Percentiles rank a stretch among this genome's conserved stretches.
Evolutionary conservation across 208 protist species (phyloP).

Genomic region (Naegleria fowleri): DNA sequence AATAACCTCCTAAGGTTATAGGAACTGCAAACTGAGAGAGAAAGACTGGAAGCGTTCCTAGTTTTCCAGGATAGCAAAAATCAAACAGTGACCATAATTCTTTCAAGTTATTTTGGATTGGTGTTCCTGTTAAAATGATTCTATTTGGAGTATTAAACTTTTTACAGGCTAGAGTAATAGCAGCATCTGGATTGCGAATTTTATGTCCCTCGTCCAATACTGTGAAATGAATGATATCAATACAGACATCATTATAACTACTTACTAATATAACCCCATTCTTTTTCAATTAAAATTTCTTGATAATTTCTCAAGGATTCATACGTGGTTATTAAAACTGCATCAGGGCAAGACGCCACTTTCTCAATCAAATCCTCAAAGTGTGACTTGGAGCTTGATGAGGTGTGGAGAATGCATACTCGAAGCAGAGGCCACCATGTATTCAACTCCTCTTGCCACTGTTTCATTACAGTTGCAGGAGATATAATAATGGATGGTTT

Average conservation of each 20-base stretch:
- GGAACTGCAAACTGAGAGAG: slow-evolving; percentile 62
- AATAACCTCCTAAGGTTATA: slow-evolving; percentile 77
- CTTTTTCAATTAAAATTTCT: slow-evolving; percentile 33
- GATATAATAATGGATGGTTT: slow-evolving; percentile 78
- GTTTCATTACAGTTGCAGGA: slow-evolving; percentile 81
- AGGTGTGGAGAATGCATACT: slow-evolving; percentile 72
- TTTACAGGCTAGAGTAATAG: slow-evolving; percentile 87
- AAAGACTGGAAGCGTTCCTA: slow-evolving; percentile 80
- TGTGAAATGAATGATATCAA: slow-evolving; percentile 48
- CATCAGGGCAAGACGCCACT: slow-evolving; percentile 35
- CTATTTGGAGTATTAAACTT: slow-evolving; percentile 81
- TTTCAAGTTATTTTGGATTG: slow-evolving; percentile 96
- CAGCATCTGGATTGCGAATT: slow-evolving; percentile 87
- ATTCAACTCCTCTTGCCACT: slow-evolving; percentile 89
- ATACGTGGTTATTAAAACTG: slow-evolving; percentile 90
- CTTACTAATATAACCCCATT: slow-evolving; percentile 34
- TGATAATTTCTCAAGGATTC: slow-evolving; percentile 60
- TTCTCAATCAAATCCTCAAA: slow-evolving; percentile 53
- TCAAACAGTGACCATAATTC: slow-evolving; percentile 99
- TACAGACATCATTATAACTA: neutral
- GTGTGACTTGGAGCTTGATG: slow-evolving; percentile 31
- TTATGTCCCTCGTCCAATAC: slow-evolving; percentile 96
- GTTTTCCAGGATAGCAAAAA: slow-evolving; percentile 91
- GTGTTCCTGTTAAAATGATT: slow-evolving; percentile 88
- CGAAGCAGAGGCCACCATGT: slow-evolving; percentile 78